These are phyloP conservation scores for Dactylonectria macrodidyma DNA, from an alignment of 2,329 filamentous ascomycete genomes.

Conservation along the genomic window DNA sequence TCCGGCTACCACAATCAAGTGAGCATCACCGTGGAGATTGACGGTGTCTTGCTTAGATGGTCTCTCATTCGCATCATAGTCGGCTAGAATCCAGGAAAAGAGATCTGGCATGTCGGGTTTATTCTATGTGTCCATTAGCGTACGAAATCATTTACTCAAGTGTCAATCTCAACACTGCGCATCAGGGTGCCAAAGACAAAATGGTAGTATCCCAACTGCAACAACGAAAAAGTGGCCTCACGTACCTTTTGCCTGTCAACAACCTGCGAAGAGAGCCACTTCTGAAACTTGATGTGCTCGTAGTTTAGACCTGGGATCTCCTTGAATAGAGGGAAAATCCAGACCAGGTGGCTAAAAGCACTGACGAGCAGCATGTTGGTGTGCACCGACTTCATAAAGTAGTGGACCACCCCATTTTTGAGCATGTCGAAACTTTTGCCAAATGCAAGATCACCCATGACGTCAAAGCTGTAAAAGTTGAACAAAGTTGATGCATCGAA, in stretches of 20 bases:
- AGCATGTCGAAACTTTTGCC: constrained; percentile 55
- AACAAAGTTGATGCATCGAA: constrained; percentile 51
- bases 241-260: constrained; percentile 14
- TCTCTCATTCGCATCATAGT: constrained; percentile 10
- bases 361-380: constrained; percentile 23
- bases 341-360: constrained; percentile 23
- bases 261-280: constrained; percentile 13
- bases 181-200: too few species aligned
- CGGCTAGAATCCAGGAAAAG: constrained; percentile 22
- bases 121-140: constrained; percentile 1
- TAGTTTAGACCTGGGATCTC: constrained; percentile 25
- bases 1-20: constrained; percentile 14
- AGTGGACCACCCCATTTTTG: constrained; percentile 17
- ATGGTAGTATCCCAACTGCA: too few species aligned
- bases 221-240: too few species aligned
- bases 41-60: constrained; percentile 18
- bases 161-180: too few species aligned
- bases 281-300: constrained; percentile 20
- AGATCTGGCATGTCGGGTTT: constrained; percentile 18
- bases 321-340: constrained; percentile 29
- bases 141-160: too few species aligned
- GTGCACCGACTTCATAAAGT: constrained; percentile 25
- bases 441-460: constrained; percentile 59
- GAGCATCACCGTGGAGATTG: constrained; percentile 8
- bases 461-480: constrained; percentile 56